Evolutionary conservation across 1,284 basidiomycete species (phyloP).

Genomic region (Pseudozyma sp.): DNA sequence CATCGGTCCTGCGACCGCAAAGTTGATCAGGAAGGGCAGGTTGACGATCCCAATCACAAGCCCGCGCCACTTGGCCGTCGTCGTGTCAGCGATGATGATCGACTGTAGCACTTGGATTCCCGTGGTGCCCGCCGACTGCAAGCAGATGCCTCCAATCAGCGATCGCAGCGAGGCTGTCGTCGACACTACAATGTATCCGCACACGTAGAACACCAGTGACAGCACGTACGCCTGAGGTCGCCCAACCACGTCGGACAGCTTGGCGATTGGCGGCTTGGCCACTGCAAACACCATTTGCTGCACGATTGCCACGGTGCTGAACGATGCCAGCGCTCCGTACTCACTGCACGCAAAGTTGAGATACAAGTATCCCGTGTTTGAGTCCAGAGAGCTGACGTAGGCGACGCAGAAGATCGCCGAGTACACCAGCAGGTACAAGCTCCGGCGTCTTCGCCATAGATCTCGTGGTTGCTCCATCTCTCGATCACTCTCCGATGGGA

Average conservation of each 20-base stretch:
- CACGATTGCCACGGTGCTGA: conserved; percentile 69
- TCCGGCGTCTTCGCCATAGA: conserved; percentile 36
- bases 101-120: conserved; percentile 71
- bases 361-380: conserved; percentile 72
- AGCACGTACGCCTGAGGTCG: conserved; percentile 74
- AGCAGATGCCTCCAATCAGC: conserved; percentile 73
- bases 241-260: conserved; percentile 78
- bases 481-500: conserved; percentile 16
- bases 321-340: conserved; percentile 68
- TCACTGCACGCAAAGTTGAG: conserved; percentile 67
- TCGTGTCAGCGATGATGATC: conserved; percentile 77
- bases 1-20: conserved; percentile 76
- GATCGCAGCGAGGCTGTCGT: conserved; percentile 74
- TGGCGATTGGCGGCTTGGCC: conserved; percentile 83
- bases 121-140: conserved; percentile 70
- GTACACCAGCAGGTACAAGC: conserved; percentile 52
- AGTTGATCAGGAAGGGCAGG: conserved; percentile 77
- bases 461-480: conserved; percentile 21
- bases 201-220: conserved; percentile 72
- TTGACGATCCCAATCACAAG: conserved; percentile 74
- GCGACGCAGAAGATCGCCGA: conserved; percentile 75
- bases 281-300: conserved; percentile 73
- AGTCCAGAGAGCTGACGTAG: conserved; percentile 75
- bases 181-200: conserved; percentile 77
- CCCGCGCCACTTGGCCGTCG: conserved; percentile 81